phyloP scores from a whole-genome alignment of 2,329 filamentous ascomycete species.

The Colletotrichum trifolii region DNA sequence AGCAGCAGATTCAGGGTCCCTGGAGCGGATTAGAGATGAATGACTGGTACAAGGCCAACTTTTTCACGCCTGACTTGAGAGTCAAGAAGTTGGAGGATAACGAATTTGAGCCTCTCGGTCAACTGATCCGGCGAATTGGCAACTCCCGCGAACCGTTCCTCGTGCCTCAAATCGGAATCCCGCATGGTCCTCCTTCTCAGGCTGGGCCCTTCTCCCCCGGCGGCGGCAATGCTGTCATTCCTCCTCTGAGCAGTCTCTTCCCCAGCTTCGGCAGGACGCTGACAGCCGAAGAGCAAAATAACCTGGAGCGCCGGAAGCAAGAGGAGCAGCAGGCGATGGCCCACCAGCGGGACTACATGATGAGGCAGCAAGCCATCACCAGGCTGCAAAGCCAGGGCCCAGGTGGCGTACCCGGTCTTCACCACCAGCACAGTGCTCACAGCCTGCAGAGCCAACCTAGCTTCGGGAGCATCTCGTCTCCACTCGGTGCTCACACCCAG shows the following conservation, averaged over 20 bases:
- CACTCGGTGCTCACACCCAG: slow-evolving; percentile 67
- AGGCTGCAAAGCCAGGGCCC: slow-evolving; percentile 53
- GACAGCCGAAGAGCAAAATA: slow-evolving; percentile 98
- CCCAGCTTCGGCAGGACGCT: slow-evolving; percentile 96
- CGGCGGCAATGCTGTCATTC: slow-evolving; percentile 73
- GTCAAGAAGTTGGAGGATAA: slow-evolving; percentile 95
- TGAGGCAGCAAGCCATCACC: slow-evolving; percentile 83
- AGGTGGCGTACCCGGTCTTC: slow-evolving; percentile 60
- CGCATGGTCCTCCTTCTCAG: slow-evolving; percentile 76
- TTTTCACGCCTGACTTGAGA: slow-evolving; percentile 93
- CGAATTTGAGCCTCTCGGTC: slow-evolving; percentile 94
- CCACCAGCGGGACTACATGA: slow-evolving; percentile 91
- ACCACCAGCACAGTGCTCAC: slow-evolving; percentile 95
- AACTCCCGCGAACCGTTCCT: slow-evolving; percentile 98
- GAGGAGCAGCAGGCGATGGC: slow-evolving; percentile 98
- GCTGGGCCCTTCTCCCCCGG: slow-evolving; percentile 60
- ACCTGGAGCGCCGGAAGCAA: slow-evolving; percentile 93
- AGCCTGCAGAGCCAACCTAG: slow-evolving; percentile 97
- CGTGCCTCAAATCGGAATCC: slow-evolving; percentile 95
- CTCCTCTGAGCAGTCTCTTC: slow-evolving; percentile 92
- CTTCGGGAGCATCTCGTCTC: slow-evolving; percentile 94
- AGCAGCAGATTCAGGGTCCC: slow-evolving; percentile 90
- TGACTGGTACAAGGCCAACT: slow-evolving; percentile 99
- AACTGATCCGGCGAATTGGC: slow-evolving; percentile 93
- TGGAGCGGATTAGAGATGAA: slow-evolving; percentile 99